Evolutionary conservation across 1,284 basidiomycete species (phyloP), one percentile per base, ranked within the genome.

Genomic region (Ceratobasidium papillatum): DNA sequence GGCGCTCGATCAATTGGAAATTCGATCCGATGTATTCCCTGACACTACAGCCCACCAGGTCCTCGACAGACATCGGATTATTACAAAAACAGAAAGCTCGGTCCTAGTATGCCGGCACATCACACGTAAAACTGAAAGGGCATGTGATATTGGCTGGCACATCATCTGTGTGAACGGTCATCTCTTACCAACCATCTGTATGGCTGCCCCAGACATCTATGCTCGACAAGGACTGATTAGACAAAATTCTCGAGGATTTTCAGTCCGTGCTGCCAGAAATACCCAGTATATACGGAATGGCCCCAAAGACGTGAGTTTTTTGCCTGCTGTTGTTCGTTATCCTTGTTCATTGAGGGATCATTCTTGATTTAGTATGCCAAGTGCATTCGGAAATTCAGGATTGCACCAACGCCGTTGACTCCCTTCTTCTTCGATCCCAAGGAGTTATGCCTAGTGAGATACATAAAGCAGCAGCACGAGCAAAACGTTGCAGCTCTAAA

Each of bases 311-410:
- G 66, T 69, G 25, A 30, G 66, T 69, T 19, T 3, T 1, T 12
- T 32, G 34, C 30, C 14, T 19, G 27, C 5, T 14, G 5, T 41
- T 5, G 5, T 7, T 14, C 14, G 38, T 14, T 14, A 41, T 49
- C n/a, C 11, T 36, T 62, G 27, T 14, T n/a, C 19, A 4, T 56
- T 34, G 32, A 56, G 9, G 17, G 4, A 11, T 56, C 32, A 41
- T 7, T 41, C 14, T 14, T 41, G 5, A 41, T 30, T 19, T 25
- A 69, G 66, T 69, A 69, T 19, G 66, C 66, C 22, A 69, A 58
- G 52, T 69, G 66, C 36, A 58, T 69, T 41, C 34, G 66, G 12
- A 69, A 69, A 27, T 69, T 34, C 30, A 52, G 32, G 41, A 69
- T 69, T n/a, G 66, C 51, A 11, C 51, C 32, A 34, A 69, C 66